These are phyloP conservation scores for Salicornia ramosissima DNA, from an alignment of 148 eudicot species.

Conservation along the genomic window DNA sequence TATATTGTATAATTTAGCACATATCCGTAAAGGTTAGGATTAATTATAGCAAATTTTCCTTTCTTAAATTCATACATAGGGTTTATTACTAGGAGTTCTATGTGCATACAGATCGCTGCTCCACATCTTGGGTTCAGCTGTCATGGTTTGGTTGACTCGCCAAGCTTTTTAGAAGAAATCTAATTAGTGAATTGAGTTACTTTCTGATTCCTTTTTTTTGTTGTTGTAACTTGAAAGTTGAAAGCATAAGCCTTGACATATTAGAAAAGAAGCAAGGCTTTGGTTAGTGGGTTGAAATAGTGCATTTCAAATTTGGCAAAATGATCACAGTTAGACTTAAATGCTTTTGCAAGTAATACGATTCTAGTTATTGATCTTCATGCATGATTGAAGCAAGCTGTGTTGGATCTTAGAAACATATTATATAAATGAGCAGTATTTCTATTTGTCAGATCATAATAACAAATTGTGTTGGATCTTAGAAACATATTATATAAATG, in stretches of 20 bases:
- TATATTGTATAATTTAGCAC: no score
- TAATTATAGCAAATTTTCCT: not conserved
- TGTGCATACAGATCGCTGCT: not conserved
- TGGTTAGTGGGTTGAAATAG: not conserved
- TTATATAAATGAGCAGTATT: not conserved
- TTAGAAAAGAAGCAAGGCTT: not conserved
- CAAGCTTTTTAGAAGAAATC: no score
- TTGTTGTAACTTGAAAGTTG: no score
- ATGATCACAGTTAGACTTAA: not conserved
- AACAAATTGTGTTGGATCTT: not conserved
- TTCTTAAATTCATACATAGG: no score
- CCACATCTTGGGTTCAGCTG: not conserved
- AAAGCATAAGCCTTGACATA: no score
- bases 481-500: not conserved
- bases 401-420: not conserved
- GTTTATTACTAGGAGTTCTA: not conserved
- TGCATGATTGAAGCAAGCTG: not conserved
- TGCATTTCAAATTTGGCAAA: not conserved
- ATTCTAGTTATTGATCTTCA: not conserved
- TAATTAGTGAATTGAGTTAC: no score
- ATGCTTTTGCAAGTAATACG: not conserved
- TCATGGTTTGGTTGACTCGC: not conserved
- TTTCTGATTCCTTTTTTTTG: no score
- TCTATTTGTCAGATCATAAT: not conserved
- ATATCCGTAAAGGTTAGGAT: no score